Base-by-base conservation (phyloP, 768 basidiomycete species). In the Lactarius quietus region DNA sequence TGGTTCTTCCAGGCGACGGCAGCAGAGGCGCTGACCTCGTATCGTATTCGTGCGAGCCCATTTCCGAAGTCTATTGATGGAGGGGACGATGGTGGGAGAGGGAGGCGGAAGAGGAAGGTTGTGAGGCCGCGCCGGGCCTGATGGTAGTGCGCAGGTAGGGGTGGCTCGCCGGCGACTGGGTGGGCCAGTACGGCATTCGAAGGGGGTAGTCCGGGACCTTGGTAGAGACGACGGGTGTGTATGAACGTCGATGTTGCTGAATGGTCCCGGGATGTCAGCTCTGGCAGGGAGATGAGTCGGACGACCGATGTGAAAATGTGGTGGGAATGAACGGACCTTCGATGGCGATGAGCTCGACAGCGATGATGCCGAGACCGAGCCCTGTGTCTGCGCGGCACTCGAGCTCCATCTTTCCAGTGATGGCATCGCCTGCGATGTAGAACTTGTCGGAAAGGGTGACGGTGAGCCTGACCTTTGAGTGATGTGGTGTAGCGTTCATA, bases 401-500 rank as follows among this genome's bases (percentile, higher is more conserved):
- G 72, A 93, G 80, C 73, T 91, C 85, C 82, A 93, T 81, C 77
- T 88, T 91, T 14, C 92, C 92, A 7, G 85, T 79, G 38, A 92
- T 80, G 68, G 81, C 76, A 41, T 78, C 77, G 0, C 92, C 92
- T 1, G 91, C 86, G 58, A 90, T 82, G 70, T 83, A 89, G 33
- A 81, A 78, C 2, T 82, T 73, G 68, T 89, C 83, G 1, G 84
- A 81, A 8, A 91, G 78, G 8, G 78, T 81, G 23, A 89, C 72
- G 15, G 87, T 81, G 18, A 90, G 82, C 74, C 83, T 90, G 74
- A 93, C 84, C 76, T 92, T 93, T 31, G 90, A 79, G 74, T 93
- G 92, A 73, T 87, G 80, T 0, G 86, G 81, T n/a, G 86, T 84
- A 35, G 88, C 86, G 76, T 93, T 93, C 91, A 93, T 93, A 15